Conservation (phyloP, 345 rosid species). For the Aquilaria sinensis region DNA sequence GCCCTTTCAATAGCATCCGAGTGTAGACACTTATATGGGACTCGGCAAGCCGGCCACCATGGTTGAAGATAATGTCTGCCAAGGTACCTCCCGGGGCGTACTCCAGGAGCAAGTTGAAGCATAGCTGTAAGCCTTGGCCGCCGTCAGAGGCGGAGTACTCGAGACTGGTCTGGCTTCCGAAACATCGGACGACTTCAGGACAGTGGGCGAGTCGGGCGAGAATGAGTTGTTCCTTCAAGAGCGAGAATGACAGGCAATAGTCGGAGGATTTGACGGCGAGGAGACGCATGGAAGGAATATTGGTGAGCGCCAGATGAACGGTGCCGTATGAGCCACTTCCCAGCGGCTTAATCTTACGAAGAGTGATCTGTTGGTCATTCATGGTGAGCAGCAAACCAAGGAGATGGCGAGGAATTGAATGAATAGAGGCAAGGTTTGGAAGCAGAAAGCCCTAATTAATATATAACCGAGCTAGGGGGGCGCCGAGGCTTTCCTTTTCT, state of each 20-base stretch:
- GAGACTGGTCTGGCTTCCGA: slow-evolving; percentile 24
- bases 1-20: slow-evolving; percentile 38
- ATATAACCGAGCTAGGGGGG: no score
- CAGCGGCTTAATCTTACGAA: no score
- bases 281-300: slow-evolving; percentile 17
- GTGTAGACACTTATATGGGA: slow-evolving; percentile 32
- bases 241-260: slow-evolving; percentile 27
- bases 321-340: slow-evolving; percentile 40
- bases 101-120: slow-evolving; percentile 61
- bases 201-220: slow-evolving; percentile 28
- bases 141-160: slow-evolving; percentile 36
- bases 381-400: no score
- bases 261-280: slow-evolving; percentile 53
- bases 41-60: slow-evolving; percentile 42
- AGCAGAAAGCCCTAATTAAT: no score
- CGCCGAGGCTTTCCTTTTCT: no score
- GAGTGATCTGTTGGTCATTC: no score
- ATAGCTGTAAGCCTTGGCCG: slow-evolving; percentile 22
- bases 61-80: slow-evolving; percentile 26
- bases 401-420: no score
- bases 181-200: slow-evolving; percentile 57
- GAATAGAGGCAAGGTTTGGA: no score
- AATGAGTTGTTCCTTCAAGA: slow-evolving; percentile 32
- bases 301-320: slow-evolving; percentile 31
- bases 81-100: slow-evolving; percentile 63